phyloP scores from a whole-genome alignment of 768 basidiomycete species.

The Psilocybe azurescens region DNA sequence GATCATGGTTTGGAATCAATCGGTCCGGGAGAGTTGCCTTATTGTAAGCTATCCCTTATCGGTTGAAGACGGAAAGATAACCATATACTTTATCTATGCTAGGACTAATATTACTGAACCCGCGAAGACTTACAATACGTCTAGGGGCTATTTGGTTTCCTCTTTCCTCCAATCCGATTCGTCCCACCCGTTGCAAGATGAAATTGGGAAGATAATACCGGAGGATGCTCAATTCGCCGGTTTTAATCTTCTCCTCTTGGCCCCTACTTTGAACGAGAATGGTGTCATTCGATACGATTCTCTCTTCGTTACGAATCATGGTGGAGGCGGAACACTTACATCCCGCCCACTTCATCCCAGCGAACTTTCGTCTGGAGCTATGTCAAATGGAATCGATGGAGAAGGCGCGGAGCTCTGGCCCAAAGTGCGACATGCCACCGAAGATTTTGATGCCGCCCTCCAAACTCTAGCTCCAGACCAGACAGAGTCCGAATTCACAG shows the following conservation, averaged over 20 bases:
- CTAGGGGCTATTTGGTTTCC: slow-evolving; percentile 72
- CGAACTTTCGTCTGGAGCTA: slow-evolving; percentile 58
- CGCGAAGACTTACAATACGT: slow-evolving; percentile 49
- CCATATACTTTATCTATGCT: slow-evolving; percentile 20
- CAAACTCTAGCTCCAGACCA: slow-evolving; percentile 37
- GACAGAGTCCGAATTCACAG: slow-evolving; percentile 58
- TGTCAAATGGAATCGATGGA: slow-evolving; percentile 83
- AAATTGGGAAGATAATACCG: slow-evolving; percentile 51
- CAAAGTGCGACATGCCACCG: slow-evolving; percentile 68
- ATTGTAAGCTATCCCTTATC: slow-evolving; percentile 53
- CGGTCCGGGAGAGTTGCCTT: slow-evolving; percentile 71
- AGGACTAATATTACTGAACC: slow-evolving; percentile 89
- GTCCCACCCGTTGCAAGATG: slow-evolving; percentile 50
- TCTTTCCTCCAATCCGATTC: slow-evolving; percentile 67
- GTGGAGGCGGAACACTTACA: slow-evolving; percentile 65
- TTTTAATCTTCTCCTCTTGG: slow-evolving; percentile 79
- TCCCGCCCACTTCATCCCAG: slow-evolving; percentile 54
- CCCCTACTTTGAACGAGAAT: slow-evolving; percentile 40
- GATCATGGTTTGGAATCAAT: slow-evolving; percentile 83
- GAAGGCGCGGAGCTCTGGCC: slow-evolving; percentile 68
- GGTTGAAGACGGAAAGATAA: slow-evolving; percentile 13
- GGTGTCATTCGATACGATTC: slow-evolving; percentile 52
- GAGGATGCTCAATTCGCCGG: slow-evolving; percentile 68
- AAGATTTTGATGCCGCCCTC: slow-evolving; percentile 50
- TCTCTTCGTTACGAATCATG: slow-evolving; percentile 69